Percentiles rank a stretch among this genome's conserved stretches.
Evolutionary conservation across 768 basidiomycete species (phyloP).

Genomic region (Leccinum aurantiacum): DNA sequence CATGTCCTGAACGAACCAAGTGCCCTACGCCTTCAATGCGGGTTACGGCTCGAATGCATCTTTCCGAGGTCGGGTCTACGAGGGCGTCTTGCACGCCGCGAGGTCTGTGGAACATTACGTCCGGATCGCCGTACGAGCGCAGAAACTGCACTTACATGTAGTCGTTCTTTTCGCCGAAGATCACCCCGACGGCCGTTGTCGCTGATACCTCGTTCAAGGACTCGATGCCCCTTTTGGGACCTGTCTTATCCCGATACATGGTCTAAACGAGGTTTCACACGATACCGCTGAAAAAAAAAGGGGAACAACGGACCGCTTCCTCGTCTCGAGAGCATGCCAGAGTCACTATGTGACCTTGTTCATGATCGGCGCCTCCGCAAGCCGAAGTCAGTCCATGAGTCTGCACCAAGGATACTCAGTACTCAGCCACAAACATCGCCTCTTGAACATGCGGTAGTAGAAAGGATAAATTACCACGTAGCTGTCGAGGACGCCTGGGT

Average conservation of each 20-base stretch:
- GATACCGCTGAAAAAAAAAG: neutral
- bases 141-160: constrained; percentile 43
- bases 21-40: constrained; percentile 33
- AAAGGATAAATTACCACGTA: constrained; percentile 49
- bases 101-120: constrained; percentile 24
- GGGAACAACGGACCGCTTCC: constrained; percentile 50
- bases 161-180: constrained; percentile 52
- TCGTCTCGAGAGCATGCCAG: constrained; percentile 62
- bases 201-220: constrained; percentile 43
- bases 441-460: neutral
- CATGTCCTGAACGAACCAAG: constrained; percentile 24
- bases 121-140: neutral
- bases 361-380: constrained; percentile 33
- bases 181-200: constrained; percentile 49
- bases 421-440: neutral
- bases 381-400: constrained; percentile 43
- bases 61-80: constrained; percentile 24
- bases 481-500: constrained; percentile 47
- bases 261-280: constrained; percentile 36
- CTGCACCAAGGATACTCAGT: constrained; percentile 29
- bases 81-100: constrained; percentile 33
- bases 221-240: constrained; percentile 51
- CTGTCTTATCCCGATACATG: constrained; percentile 63
- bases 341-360: constrained; percentile 38
- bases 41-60: constrained; percentile 23